A percentile compares a stretch with the other conserved stretches of the same genome.
phyloP scores from a whole-genome alignment of 1,284 basidiomycete species.

The Puccinia horiana region DNA sequence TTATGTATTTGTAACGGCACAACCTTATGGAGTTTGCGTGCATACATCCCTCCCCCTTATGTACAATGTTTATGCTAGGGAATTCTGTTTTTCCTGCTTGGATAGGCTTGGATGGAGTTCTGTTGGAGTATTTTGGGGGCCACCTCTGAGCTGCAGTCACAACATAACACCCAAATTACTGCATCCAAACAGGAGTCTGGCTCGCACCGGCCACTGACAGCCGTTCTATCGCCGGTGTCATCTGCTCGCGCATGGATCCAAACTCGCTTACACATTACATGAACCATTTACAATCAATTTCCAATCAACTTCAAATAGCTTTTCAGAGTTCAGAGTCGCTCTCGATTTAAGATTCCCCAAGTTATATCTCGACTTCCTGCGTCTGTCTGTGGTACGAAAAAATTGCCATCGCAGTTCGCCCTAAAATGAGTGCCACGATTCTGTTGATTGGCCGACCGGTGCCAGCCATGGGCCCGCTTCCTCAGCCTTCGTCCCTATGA shows the following conservation, averaged over 20 bases:
- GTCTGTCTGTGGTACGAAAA: not conserved
- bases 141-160: slow-evolving; percentile 1
- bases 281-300: slow-evolving; percentile 21
- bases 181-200: slow-evolving; percentile 8
- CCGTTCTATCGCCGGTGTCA: not conserved
- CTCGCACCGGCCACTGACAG: not conserved
- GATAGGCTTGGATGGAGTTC: not conserved
- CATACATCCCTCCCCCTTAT: not conserved
- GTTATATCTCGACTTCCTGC: not conserved
- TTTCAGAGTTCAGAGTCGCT: not conserved
- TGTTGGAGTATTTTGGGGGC: slow-evolving; percentile 6
- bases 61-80: not conserved
- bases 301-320: slow-evolving; percentile 10
- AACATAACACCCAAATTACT: slow-evolving; percentile 4
- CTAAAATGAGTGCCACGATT: slow-evolving; percentile 16
- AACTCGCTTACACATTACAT: slow-evolving; percentile 23
- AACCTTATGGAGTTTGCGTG: slow-evolving; percentile 5
- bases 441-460: slow-evolving; percentile 9
- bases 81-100: slow-evolving; percentile 19
- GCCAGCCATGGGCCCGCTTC: slow-evolving; percentile 20
- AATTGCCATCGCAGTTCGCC: not conserved
- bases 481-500: slow-evolving; percentile 21
- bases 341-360: slow-evolving; percentile 8
- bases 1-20: not conserved
- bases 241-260: slow-evolving; percentile 17